Evolutionary conservation across 2,329 filamentous ascomycete genomes (phyloP), one percentile per base, ranked within the genome.

Genomic region (Aspergillus bombycis): DNA sequence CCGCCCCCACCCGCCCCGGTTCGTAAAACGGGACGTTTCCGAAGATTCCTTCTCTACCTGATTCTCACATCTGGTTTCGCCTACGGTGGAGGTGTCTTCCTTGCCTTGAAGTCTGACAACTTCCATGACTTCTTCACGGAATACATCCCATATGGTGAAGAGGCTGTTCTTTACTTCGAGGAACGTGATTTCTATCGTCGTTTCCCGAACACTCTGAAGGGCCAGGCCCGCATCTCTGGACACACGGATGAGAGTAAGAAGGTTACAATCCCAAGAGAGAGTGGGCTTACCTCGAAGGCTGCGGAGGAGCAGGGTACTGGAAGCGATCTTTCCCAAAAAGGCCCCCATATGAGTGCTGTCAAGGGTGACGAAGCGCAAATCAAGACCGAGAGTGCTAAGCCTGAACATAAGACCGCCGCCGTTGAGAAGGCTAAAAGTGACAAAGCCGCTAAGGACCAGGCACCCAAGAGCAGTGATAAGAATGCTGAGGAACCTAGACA

Each of bases 91-190:
- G 93, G 94, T 70, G 89, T 97, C 61, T 97, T 91, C 84, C 95
- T 96, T 79, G 94, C 95, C 61, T 88, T 96, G 68, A 86, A 95
- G 79, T 96, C 91, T 75, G 95, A 99, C 83, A 97, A 93, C 81
- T 99, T 98, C 86, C 94, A 99, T 81, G 95, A 99, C 80, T 95
- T 97, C 84, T 99, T 99, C 82, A 98, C 94, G 72, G 94, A 97
- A 81, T 99, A 94, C 78, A 82, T 99, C 21, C 95, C 95, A 26
- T 97, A 91, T 70, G 95, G 94, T 73, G 95, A 99, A 81, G 92
- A 97, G 76, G 91, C 91, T 21, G 94, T 99, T 53, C 88, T 96
- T 30, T 98, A 96, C 81, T 89, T 99, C 58, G 95, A 99, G 80
- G 95, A 99, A 81, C 88, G 91, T 70, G 93, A 97, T 74, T 97